phyloP scores from a whole-genome alignment of 2,329 filamentous ascomycete species.

The Penicillium capsulatum region DNA sequence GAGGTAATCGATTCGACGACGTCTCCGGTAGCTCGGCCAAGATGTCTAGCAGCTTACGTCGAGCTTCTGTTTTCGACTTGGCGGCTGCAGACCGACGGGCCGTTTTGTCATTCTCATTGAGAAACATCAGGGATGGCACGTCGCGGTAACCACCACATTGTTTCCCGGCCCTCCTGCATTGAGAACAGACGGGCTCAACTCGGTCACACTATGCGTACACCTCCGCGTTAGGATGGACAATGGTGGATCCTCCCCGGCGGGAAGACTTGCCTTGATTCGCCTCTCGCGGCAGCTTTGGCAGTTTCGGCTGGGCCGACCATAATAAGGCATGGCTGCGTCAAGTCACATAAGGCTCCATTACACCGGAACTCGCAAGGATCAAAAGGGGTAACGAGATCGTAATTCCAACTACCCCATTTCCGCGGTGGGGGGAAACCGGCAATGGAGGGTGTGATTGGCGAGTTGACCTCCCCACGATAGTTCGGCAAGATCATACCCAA shows the following conservation, averaged over 20 bases:
- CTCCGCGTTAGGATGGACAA: slow-evolving; percentile 1
- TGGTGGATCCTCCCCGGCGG: neutral
- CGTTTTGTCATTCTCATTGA: slow-evolving; percentile 28
- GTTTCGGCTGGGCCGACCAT: slow-evolving; percentile 23
- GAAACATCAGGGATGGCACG: slow-evolving; percentile 26
- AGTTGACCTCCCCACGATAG: no score
- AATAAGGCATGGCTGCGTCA: slow-evolving; percentile 20
- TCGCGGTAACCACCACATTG: slow-evolving; percentile 31
- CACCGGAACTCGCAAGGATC: no score
- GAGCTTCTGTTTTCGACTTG: slow-evolving; percentile 18
- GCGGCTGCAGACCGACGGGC: slow-evolving; percentile 19
- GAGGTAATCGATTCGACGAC: neutral
- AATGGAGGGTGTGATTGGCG: no score
- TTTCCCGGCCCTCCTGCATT: slow-evolving; percentile 29
- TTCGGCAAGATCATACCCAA: no score
- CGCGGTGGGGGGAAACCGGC: no score
- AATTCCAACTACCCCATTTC: no score
- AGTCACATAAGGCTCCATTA: no score
- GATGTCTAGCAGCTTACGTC: slow-evolving; percentile 8
- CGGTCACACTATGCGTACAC: slow-evolving; percentile 29
- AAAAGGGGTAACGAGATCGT: no score
- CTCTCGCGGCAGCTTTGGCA: slow-evolving; percentile 25
- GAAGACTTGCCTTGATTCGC: slow-evolving; percentile 24
- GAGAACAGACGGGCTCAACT: slow-evolving; percentile 27
- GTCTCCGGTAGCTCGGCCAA: slow-evolving; percentile 1